Evolutionary conservation across 1,284 basidiomycete genomes (phyloP), one percentile per base, ranked within the genome.

Genomic region (Trichosporon sp.): DNA sequence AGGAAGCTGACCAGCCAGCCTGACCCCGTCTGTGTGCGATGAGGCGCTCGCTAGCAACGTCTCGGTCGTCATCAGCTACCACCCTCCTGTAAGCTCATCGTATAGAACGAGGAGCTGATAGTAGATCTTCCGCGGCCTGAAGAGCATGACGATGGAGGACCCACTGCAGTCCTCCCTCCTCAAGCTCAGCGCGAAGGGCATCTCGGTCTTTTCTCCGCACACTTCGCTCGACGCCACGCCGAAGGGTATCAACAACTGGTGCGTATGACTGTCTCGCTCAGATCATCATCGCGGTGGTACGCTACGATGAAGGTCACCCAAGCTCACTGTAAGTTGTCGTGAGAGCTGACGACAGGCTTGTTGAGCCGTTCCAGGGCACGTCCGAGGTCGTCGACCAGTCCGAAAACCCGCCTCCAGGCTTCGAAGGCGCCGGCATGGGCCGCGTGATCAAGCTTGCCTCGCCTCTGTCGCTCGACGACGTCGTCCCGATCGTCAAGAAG

Each of bases 191-290:
- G 88, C 90, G 0, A 84, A 86, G 4, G 93, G 93, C 0, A 88
- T 96, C 64, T 91, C 89, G 14, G 84, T 97, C 2, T 97, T 92
- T 81, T 85, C 85, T 37, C 94, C 94, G 0, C 95, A 97, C 78
- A 92, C 91, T 0, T 86, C 90, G 1, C 83, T 96, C 13, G 95
- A 98, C 77, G 86, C 82, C 4, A 87, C 91, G 2, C 85, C 84
- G 60, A 91, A 87, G 13, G 94, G 94, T 0, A 87, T 97, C 69
- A 95, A 95, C 73, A 89, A 89, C 81, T 93, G 59, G 87, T 86
- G 1, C 72, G 83, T 56, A 19, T 5, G 23, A 7, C 31, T 58
- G 16, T 31, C 25, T 23, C 19, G 83, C 65, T 61, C 60, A 79
- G 65, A 59, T 32, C 33, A 56, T 57, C 29, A 52, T 62, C 56